These are phyloP conservation scores for Ambrosiella beaveri DNA, from an alignment of 2,329 filamentous ascomycete genomes.

Conservation along the genomic window DNA sequence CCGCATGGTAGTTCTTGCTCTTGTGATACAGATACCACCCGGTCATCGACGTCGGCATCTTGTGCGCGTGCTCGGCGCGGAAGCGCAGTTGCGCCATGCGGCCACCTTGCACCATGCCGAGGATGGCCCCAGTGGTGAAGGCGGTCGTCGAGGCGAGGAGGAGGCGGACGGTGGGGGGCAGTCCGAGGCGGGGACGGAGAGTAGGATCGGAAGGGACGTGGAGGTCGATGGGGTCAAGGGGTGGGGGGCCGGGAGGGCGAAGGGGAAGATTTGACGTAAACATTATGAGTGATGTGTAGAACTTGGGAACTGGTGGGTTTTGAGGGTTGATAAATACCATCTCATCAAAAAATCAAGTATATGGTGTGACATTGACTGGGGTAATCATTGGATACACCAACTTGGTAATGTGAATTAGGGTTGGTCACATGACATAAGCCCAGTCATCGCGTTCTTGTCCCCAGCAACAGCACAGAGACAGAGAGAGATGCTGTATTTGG, in stretches of 20 bases:
- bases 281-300: too few relatives aligned
- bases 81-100: constrained; percentile 65
- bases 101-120: constrained; percentile 58
- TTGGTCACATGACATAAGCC: too few relatives aligned
- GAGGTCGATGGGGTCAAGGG: constrained; percentile 29
- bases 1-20: constrained; percentile 82
- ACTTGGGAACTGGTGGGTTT: too few relatives aligned
- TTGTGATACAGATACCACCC: constrained; percentile 99
- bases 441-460: too few relatives aligned
- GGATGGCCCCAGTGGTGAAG: constrained; percentile 48
- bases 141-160: constrained; percentile 45
- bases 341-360: too few relatives aligned
- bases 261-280: too few relatives aligned
- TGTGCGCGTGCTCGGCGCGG: constrained; percentile 90
- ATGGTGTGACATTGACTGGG: too few relatives aligned
- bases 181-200: constrained; percentile 33
- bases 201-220: background rate
- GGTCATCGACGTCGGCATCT: constrained; percentile 61
- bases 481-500: too few relatives aligned
- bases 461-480: too few relatives aligned
- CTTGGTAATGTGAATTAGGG: too few relatives aligned
- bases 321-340: too few relatives aligned
- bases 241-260: background rate
- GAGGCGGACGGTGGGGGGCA: constrained; percentile 48
- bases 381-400: too few relatives aligned